Percentiles rank a stretch among this genome's conserved stretches.
These are phyloP conservation scores for Ascochyta rabiei DNA, from an alignment of 2,329 filamentous ascomycete species.

Conservation along the genomic window DNA sequence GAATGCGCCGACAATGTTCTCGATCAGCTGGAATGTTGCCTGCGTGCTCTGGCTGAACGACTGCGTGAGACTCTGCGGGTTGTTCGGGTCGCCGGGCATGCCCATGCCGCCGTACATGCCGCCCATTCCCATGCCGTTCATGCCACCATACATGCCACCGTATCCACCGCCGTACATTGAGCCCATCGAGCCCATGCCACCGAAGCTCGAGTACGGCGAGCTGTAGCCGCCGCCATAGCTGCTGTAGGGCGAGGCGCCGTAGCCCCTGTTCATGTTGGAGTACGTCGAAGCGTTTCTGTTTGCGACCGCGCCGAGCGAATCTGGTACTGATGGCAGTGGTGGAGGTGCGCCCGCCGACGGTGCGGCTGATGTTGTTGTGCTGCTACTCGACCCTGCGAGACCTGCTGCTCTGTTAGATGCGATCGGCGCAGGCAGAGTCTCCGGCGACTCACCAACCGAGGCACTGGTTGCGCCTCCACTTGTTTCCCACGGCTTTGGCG, in stretches of 20 bases:
- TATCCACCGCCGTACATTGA: slow-evolving; percentile 45
- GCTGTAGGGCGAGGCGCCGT: slow-evolving; percentile 56
- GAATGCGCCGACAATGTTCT: slow-evolving; percentile 95
- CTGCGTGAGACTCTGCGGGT: slow-evolving; percentile 93
- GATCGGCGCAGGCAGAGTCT: slow-evolving; percentile 17
- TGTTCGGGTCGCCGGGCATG: slow-evolving; percentile 70
- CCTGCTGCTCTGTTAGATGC: slow-evolving; percentile 39
- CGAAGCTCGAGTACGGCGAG: slow-evolving; percentile 62
- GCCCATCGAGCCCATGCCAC: slow-evolving; percentile 50
- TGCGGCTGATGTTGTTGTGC: slow-evolving; percentile 54
- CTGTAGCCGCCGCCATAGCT: slow-evolving; percentile 55
- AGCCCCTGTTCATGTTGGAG: slow-evolving; percentile 66
- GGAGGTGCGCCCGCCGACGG: slow-evolving; percentile 59
- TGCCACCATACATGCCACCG: slow-evolving; percentile 55
- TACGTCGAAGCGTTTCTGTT: slow-evolving; percentile 90
- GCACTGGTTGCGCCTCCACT: slow-evolving; percentile 63
- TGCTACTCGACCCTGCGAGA: slow-evolving; percentile 40
- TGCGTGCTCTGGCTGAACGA: slow-evolving; percentile 94
- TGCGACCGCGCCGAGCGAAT: slow-evolving; percentile 76
- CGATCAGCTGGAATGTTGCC: slow-evolving; percentile 97
- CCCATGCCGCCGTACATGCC: slow-evolving; percentile 58
- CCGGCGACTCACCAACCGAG: slow-evolving; percentile 44
- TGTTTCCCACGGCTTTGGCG: slow-evolving; percentile 97
- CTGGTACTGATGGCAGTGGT: slow-evolving; percentile 79
- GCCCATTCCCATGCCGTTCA: slow-evolving; percentile 47